phyloP scores from a whole-genome alignment of 2,329 filamentous ascomycete genomes.

The Botrytis fabae region DNA sequence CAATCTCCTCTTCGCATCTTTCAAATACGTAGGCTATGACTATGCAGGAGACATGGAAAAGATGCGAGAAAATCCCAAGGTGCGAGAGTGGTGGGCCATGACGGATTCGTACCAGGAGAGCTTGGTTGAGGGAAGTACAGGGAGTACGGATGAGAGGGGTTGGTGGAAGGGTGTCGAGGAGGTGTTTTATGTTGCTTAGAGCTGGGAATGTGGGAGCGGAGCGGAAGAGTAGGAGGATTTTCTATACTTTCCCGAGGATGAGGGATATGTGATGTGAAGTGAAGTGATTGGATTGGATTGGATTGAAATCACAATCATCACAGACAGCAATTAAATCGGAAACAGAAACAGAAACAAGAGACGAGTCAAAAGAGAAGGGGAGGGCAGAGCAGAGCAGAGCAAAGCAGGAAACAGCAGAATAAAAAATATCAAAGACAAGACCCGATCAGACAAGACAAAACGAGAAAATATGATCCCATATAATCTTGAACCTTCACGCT shows the following conservation, averaged over 20 bases:
- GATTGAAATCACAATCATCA: background rate
- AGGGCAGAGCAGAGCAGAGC: background rate
- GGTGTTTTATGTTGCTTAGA: constrained; percentile 60
- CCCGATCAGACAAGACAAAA: too few species aligned
- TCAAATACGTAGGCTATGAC: constrained; percentile 76
- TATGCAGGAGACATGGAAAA: constrained; percentile 73
- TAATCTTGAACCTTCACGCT: background rate
- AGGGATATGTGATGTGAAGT: background rate
- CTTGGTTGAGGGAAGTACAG: constrained; percentile 58
- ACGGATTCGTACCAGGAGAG: constrained; percentile 74
- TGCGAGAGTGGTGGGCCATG: constrained; percentile 79
- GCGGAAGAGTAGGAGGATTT: too few species aligned
- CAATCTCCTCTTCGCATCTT: constrained; percentile 68
- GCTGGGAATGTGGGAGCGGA: too few species aligned
- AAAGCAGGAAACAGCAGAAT: background rate
- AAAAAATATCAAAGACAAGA: background rate
- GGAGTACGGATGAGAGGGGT: constrained; percentile 57
- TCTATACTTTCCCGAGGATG: too few species aligned
- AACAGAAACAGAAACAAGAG: background rate
- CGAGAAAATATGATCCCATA: too few species aligned
- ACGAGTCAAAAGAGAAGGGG: background rate
- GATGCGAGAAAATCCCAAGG: constrained; percentile 71
- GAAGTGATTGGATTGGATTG: too few species aligned
- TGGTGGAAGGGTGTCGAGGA: constrained; percentile 73
- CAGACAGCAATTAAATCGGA: background rate